Conservation (phyloP, 257 asterid genomes). For the Striga asiatica region DNA sequence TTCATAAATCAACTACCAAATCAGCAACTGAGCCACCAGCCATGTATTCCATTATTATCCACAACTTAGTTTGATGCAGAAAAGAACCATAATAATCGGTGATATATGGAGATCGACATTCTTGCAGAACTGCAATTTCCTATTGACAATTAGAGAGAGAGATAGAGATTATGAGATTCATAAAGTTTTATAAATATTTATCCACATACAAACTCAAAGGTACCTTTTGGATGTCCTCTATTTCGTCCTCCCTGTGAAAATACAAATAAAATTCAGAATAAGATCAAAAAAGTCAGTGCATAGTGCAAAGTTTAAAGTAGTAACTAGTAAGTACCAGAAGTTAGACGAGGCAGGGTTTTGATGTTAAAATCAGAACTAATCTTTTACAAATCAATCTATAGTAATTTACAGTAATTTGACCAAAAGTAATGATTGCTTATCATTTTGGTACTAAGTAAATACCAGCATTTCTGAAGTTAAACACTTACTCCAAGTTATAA, state of each 20-base stretch:
- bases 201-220: constrained; percentile 12
- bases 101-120: constrained; percentile 87
- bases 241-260: constrained; percentile 84
- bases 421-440: background rate
- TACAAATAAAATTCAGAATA: constrained; percentile 16
- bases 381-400: background rate
- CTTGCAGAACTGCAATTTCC: constrained; percentile 97
- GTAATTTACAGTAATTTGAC: too few species aligned
- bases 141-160: constrained; percentile 28
- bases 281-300: background rate
- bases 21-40: constrained; percentile 99
- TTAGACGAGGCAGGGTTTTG: constrained; percentile 3
- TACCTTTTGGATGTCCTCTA: constrained; percentile 99
- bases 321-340: constrained; percentile 4
- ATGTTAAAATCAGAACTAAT: background rate
- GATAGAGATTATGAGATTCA: background rate
- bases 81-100: constrained; percentile 93
- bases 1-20: constrained; percentile 43
- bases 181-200: background rate
- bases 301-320: background rate
- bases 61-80: constrained; percentile 77
- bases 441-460: background rate
- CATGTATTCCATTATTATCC: constrained; percentile 99
- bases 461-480: background rate
- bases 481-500: background rate